phyloP scores from a whole-genome alignment of 176 grass and related monocot species.

The Oryza coarctata region DNA sequence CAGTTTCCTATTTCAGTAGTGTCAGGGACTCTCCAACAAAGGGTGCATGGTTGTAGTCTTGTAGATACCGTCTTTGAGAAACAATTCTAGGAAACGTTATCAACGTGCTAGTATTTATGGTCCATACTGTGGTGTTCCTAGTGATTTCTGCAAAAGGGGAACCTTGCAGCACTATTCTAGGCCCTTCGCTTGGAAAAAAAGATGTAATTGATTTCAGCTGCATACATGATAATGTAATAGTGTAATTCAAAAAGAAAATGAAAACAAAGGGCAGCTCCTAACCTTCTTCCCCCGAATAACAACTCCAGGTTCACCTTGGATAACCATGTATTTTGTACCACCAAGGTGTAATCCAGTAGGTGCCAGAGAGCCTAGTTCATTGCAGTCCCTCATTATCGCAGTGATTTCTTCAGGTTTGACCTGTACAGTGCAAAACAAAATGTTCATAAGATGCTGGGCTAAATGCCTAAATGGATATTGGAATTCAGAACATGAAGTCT shows the following conservation, averaged over 20 bases:
- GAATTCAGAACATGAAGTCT: neutral
- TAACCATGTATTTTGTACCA: slow-evolving; percentile 59
- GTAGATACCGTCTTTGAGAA: neutral
- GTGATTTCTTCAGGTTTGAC: slow-evolving; percentile 46
- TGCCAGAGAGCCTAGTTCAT: slow-evolving; percentile 51
- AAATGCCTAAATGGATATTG: neutral
- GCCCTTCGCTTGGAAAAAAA: neutral
- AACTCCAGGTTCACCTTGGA: slow-evolving; percentile 58
- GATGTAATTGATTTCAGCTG: neutral
- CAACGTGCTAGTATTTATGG: neutral
- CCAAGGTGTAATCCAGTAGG: slow-evolving; percentile 56
- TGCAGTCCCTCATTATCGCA: slow-evolving; percentile 47
- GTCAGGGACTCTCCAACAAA: neutral
- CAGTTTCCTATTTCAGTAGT: neutral
- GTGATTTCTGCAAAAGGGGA: too few relatives aligned
- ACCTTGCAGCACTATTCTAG: neutral
- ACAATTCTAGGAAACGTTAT: neutral
- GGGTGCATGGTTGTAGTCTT: neutral
- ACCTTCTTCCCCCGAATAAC: slow-evolving; percentile 67
- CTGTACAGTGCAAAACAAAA: slow-evolving; percentile 29
- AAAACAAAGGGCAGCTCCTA: neutral
- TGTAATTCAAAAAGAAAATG: neutral
- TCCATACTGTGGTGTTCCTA: too few relatives aligned
- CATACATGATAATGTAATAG: neutral
- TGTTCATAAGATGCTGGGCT: neutral